Evolutionary conservation across 352 stramenopile genomes (phyloP).

Genomic region (Pythium biforme): DNA sequence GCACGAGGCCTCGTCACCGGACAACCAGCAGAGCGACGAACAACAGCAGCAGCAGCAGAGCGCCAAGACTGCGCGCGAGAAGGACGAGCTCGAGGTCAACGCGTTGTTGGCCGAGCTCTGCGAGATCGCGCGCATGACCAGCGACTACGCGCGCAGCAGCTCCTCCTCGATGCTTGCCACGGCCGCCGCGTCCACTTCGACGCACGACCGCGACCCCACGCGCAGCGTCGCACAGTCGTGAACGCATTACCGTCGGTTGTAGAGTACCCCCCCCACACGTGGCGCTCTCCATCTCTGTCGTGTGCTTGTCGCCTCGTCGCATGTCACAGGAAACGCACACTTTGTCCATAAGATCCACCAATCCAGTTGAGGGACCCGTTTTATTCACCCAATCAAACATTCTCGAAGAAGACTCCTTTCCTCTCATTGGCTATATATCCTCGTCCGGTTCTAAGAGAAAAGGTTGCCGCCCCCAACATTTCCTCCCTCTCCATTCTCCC

Average conservation of each 20-base stretch:
- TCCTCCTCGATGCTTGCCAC: conserved; percentile 16
- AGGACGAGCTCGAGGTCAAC: conserved; percentile 18
- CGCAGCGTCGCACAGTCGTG: background rate
- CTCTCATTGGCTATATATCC: conserved; percentile 18
- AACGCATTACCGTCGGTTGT: background rate
- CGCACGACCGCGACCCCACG: background rate
- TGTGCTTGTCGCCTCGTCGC: conserved; percentile 16
- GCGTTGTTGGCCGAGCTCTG: conserved; percentile 27
- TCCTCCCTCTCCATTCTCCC: background rate
- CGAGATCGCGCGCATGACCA: conserved; percentile 28
- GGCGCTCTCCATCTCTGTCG: background rate
- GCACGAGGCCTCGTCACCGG: background rate
- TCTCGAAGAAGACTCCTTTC: background rate
- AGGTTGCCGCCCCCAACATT: background rate
- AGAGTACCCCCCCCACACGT: too few relatives aligned
- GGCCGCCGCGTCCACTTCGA: conserved; percentile 2
- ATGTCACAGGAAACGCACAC: conserved; percentile 17
- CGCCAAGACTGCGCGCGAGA: background rate
- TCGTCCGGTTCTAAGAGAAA: conserved; percentile 13
- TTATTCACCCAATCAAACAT: conserved; percentile 12
- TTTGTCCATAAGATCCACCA: conserved; percentile 11
- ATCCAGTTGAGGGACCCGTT: conserved; percentile 1
- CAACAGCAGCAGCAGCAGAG: background rate
- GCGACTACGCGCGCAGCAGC: conserved; percentile 13
- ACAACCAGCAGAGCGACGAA: background rate